Evolutionary conservation across 208 protist genomes (phyloP).

Genomic region (Trypanosoma rangeli): DNA sequence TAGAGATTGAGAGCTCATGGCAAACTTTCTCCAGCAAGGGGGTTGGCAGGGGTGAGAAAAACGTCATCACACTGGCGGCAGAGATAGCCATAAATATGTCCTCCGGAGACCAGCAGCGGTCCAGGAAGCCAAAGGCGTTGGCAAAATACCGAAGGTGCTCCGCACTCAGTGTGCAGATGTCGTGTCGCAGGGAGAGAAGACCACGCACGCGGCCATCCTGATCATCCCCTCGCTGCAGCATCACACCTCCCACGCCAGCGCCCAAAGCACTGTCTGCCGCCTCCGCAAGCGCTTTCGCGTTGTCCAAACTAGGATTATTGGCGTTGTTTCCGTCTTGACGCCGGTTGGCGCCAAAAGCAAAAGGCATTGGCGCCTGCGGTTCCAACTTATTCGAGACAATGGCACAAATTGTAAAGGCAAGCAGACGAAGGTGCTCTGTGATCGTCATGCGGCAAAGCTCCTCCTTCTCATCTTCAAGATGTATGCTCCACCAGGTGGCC

Average conservation of each 20-base stretch:
- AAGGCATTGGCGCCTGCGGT: background rate
- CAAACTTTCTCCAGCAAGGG: slow-evolving; percentile 43
- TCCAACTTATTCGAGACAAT: slow-evolving; percentile 19
- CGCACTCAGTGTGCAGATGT: slow-evolving; percentile 36
- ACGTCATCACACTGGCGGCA: slow-evolving; percentile 50
- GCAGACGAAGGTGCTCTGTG: slow-evolving; percentile 20
- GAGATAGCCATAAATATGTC: slow-evolving; percentile 60
- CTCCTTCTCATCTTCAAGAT: slow-evolving; percentile 4
- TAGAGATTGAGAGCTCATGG: slow-evolving; percentile 58
- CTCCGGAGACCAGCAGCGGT: slow-evolving; percentile 21
- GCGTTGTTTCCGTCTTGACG: background rate
- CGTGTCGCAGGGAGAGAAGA: slow-evolving; percentile 46
- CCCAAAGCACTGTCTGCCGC: background rate
- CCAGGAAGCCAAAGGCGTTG: slow-evolving; percentile 20
- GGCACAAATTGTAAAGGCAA: slow-evolving; percentile 25
- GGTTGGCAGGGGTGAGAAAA: slow-evolving; percentile 49
- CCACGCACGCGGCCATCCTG: slow-evolving; percentile 7
- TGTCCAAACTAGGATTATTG: background rate
- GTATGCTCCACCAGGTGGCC: slow-evolving; percentile 17
- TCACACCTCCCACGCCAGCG: background rate
- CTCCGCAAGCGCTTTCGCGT: background rate
- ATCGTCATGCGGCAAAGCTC: slow-evolving; percentile 23
- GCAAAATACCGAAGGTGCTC: slow-evolving; percentile 44
- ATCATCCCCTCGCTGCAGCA: background rate
- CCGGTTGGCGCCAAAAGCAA: background rate